phyloP scores from a whole-genome alignment of 306 rosid species.

The Medicago ruthenica region DNA sequence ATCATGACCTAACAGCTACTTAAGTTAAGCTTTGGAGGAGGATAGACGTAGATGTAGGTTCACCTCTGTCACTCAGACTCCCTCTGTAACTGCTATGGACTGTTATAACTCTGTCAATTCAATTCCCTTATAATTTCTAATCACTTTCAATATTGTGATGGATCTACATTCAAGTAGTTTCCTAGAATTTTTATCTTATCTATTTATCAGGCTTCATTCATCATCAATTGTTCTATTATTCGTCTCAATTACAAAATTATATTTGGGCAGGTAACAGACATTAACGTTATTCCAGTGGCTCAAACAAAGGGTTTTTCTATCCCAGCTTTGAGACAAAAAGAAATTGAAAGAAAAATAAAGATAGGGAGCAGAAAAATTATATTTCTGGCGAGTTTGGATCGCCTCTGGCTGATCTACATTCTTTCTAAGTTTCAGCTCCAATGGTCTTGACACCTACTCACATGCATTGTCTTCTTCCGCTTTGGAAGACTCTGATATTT shows the following conservation, averaged over 20 bases:
- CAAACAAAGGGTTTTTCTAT: not conserved
- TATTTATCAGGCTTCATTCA: not conserved
- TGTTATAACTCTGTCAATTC: not conserved
- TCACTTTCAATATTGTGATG: not conserved
- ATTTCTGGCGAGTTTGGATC: too few relatives aligned
- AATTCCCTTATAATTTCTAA: not conserved
- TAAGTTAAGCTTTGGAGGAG: conserved; percentile 9
- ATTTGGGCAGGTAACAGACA: not conserved
- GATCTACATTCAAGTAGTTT: not conserved
- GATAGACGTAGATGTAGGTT: conserved; percentile 2
- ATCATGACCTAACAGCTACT: conserved; percentile 28
- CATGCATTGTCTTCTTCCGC: too few relatives aligned
- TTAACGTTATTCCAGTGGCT: not conserved
- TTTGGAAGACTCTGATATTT: too few relatives aligned
- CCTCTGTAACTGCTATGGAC: too few relatives aligned
- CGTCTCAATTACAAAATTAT: not conserved
- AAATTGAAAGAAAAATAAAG: too few relatives aligned
- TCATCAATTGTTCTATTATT: not conserved
- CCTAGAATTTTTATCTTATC: not conserved
- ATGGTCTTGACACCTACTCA: too few relatives aligned
- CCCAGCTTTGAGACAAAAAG: not conserved
- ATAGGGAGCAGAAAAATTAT: too few relatives aligned
- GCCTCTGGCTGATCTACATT: too few relatives aligned
- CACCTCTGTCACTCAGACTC: not conserved
- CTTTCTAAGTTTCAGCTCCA: too few relatives aligned